These are phyloP conservation scores for Berberis thunbergii DNA, from an alignment of 164 flowering plant genomes.

Conservation along the genomic window DNA sequence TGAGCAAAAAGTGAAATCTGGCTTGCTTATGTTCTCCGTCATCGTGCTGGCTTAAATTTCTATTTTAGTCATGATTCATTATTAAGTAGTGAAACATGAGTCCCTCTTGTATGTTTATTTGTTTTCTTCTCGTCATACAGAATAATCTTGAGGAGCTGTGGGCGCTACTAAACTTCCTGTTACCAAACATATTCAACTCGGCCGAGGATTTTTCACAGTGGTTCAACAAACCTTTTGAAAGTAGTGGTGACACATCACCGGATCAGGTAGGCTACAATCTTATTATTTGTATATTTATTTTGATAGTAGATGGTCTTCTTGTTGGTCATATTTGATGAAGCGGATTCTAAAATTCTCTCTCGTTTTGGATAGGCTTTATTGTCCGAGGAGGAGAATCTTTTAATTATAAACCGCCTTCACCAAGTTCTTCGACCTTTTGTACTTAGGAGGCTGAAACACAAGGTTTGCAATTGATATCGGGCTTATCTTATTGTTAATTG, in stretches of 20 bases:
- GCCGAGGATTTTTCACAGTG: slow-evolving; percentile 99
- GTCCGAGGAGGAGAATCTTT: slow-evolving; percentile 95
- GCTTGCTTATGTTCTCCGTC: too few relatives aligned
- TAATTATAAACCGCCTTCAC: slow-evolving; percentile 97
- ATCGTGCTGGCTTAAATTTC: too few relatives aligned
- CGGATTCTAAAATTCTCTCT: neutral
- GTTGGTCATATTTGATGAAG: neutral
- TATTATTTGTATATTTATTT: neutral
- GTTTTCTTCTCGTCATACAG: slow-evolving; percentile 23
- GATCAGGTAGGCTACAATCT: slow-evolving; percentile 60
- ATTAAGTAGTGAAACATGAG: neutral
- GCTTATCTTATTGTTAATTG: neutral
- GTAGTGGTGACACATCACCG: slow-evolving; percentile 74
- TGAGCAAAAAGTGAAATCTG: too few relatives aligned
- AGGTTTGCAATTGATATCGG: slow-evolving; percentile 35
- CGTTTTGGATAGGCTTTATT: slow-evolving; percentile 56
- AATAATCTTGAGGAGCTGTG: slow-evolving; percentile 97
- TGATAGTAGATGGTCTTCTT: neutral
- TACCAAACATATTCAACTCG: slow-evolving; percentile 96
- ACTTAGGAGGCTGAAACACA: slow-evolving; percentile 94
- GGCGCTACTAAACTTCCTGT: slow-evolving; percentile 94
- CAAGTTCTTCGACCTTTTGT: slow-evolving; percentile 99
- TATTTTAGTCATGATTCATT: too few relatives aligned
- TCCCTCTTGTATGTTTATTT: neutral
- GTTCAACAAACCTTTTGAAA: slow-evolving; percentile 99